phyloP scores from a whole-genome alignment of 352 stramenopile species.

The Globisporangium heterothallicum region DNA sequence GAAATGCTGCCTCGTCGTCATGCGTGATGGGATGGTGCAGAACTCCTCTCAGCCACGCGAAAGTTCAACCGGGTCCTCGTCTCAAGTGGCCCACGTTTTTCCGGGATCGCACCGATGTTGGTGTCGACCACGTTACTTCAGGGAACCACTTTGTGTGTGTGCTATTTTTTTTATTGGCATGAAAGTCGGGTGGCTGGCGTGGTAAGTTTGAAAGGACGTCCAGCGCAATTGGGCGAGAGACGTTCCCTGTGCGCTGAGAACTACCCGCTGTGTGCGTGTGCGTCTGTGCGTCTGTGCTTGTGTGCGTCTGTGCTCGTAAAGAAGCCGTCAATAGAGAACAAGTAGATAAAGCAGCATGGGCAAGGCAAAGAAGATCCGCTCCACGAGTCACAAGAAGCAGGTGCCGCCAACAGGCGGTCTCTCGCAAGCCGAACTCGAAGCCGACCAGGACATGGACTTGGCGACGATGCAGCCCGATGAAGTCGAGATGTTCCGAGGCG shows the following conservation, averaged over 20 bases:
- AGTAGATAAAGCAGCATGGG: constrained; percentile 41
- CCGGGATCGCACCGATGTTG: no score
- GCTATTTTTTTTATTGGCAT: neutral
- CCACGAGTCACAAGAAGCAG: constrained; percentile 81
- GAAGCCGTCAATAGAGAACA: no score
- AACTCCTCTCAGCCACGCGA: constrained; percentile 3
- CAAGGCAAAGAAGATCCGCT: constrained; percentile 85
- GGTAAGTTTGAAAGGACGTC: constrained; percentile 2
- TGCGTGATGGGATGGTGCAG: neutral
- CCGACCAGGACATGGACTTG: constrained; percentile 31
- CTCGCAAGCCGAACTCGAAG: constrained; percentile 51
- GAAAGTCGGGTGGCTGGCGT: neutral
- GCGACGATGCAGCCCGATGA: constrained; percentile 46
- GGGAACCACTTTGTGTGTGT: neutral
- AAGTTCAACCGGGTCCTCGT: neutral
- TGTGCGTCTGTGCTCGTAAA: no score
- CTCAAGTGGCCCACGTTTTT: neutral
- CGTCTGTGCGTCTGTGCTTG: no score
- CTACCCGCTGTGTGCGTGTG: no score
- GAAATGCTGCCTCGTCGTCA: neutral
- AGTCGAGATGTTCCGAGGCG: constrained; percentile 63
- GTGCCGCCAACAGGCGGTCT: constrained; percentile 52
- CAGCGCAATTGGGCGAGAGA: neutral
- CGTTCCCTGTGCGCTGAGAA: neutral
- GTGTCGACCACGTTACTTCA: neutral